Evolutionary conservation across 1,284 basidiomycete species (phyloP).

Genomic region (Malassezia psittaci): DNA sequence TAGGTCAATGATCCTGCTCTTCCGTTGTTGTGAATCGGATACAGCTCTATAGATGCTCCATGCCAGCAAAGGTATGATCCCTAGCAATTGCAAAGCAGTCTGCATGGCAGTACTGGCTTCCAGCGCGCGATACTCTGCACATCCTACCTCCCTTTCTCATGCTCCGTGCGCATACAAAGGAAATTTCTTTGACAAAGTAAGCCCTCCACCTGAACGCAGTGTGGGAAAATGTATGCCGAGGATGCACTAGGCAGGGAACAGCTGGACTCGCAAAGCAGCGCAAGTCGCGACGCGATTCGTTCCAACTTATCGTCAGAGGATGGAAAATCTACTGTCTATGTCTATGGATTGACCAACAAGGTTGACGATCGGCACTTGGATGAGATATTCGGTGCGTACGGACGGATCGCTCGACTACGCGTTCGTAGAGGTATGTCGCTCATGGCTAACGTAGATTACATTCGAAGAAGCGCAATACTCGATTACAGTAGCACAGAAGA

Average conservation of each 20-base stretch:
- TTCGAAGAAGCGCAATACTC: conserved; percentile 15
- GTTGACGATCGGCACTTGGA: conserved; percentile 22
- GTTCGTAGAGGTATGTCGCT: not conserved
- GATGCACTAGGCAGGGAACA: too few relatives aligned
- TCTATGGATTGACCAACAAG: conserved; percentile 18
- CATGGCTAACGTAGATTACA: not conserved
- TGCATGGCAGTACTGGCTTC: not conserved
- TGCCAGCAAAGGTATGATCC: not conserved
- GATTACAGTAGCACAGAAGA: conserved; percentile 14
- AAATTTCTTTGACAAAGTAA: conserved; percentile 2
- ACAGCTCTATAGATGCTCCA: not conserved
- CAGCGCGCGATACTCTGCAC: not conserved
- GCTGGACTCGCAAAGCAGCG: too few relatives aligned
- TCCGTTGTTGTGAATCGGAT: not conserved
- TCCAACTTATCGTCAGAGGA: too few relatives aligned
- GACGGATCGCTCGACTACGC: conserved; percentile 1
- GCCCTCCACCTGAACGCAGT: not conserved
- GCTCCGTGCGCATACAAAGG: conserved; percentile 1
- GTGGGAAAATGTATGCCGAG: too few relatives aligned
- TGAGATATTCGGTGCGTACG: conserved; percentile 29
- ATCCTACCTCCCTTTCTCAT: not conserved
- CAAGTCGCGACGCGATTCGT: too few relatives aligned
- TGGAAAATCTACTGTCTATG: conserved; percentile 6
- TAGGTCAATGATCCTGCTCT: not conserved
- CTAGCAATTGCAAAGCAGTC: not conserved